Percentiles rank a stretch among this genome's conserved stretches.
phyloP scores from a whole-genome alignment of 192 early-diverging fungal species.

The Geranomyces michiganensis region DNA sequence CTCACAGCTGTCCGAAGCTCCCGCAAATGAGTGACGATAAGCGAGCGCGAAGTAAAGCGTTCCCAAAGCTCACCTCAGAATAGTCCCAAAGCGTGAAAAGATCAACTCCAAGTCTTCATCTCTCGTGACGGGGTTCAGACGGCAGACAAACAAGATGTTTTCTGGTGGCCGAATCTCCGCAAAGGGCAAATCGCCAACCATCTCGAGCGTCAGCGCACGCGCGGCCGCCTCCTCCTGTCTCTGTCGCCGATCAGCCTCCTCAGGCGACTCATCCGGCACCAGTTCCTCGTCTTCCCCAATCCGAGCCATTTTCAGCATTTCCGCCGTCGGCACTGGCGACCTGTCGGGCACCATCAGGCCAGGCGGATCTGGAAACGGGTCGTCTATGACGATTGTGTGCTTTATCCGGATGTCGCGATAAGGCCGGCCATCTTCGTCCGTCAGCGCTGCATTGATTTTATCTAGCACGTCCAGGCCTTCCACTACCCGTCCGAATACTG shows the following conservation, averaged over 20 bases:
- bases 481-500: conserved; percentile 83
- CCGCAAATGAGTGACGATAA: neutral
- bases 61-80: conserved; percentile 53
- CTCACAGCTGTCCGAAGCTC: conserved; percentile 69
- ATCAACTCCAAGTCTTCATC: conserved; percentile 92
- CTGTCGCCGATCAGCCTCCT: conserved; percentile 67
- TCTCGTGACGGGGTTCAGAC: conserved; percentile 84
- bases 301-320: conserved; percentile 69
- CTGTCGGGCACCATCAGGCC: conserved; percentile 64
- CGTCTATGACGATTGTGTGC: conserved; percentile 90
- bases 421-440: conserved; percentile 75
- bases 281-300: conserved; percentile 82
- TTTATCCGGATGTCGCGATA: conserved; percentile 86
- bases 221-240: conserved; percentile 78
- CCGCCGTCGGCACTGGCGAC: conserved; percentile 77
- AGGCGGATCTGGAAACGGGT: conserved; percentile 86
- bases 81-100: conserved; percentile 89
- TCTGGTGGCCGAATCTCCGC: conserved; percentile 97
- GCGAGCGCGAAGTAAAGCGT: no score
- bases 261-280: conserved; percentile 51
- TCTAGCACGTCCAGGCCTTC: conserved; percentile 91
- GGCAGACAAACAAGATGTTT: conserved; percentile 95
- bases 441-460: conserved; percentile 68
- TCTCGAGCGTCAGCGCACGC: conserved; percentile 91
- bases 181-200: conserved; percentile 96